A percentile compares a stretch with the other conserved stretches of the same genome.
Evolutionary conservation across 2,329 filamentous ascomycete genomes (phyloP).

Genomic region (Thelonectria discophora): DNA sequence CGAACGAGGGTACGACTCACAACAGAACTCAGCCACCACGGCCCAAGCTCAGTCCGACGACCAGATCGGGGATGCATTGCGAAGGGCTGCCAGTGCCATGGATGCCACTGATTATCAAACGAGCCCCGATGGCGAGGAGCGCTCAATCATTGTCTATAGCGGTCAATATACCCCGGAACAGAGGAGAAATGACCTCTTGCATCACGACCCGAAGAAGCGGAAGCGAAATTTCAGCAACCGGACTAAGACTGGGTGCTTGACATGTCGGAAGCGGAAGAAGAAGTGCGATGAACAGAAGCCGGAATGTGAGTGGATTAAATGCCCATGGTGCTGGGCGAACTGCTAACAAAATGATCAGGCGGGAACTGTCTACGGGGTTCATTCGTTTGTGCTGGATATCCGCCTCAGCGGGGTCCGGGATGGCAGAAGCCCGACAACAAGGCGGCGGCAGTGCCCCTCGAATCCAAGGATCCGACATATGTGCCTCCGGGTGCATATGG

Average conservation of each 20-base stretch:
- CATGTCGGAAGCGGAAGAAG: slow-evolving; percentile 92
- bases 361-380: slow-evolving; percentile 91
- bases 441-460: slow-evolving; percentile 75
- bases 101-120: slow-evolving; percentile 61
- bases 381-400: slow-evolving; percentile 92
- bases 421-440: slow-evolving; percentile 82
- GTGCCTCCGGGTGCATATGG: slow-evolving; percentile 69
- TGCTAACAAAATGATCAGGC: slow-evolving; percentile 58
- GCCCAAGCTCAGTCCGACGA: slow-evolving; percentile 60
- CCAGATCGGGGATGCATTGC: slow-evolving; percentile 55
- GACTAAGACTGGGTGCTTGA: slow-evolving; percentile 95
- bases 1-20: slow-evolving; percentile 58
- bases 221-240: slow-evolving; percentile 91
- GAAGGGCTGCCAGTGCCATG: slow-evolving; percentile 55
- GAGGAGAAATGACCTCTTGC: slow-evolving; percentile 58
- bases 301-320: slow-evolving; percentile 72
- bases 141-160: slow-evolving; percentile 51
- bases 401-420: slow-evolving; percentile 73
- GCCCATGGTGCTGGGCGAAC: not conserved
- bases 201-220: slow-evolving; percentile 72
- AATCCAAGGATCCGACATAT: slow-evolving; percentile 80
- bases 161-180: slow-evolving; percentile 58
- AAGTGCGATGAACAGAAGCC: slow-evolving; percentile 97
- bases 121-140: slow-evolving; percentile 65
- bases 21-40: slow-evolving; percentile 56